These are phyloP conservation scores for Hyphodiscus hymeniophilus DNA, from an alignment of 495 filamentous ascomycete genomes.

Conservation along the genomic window DNA sequence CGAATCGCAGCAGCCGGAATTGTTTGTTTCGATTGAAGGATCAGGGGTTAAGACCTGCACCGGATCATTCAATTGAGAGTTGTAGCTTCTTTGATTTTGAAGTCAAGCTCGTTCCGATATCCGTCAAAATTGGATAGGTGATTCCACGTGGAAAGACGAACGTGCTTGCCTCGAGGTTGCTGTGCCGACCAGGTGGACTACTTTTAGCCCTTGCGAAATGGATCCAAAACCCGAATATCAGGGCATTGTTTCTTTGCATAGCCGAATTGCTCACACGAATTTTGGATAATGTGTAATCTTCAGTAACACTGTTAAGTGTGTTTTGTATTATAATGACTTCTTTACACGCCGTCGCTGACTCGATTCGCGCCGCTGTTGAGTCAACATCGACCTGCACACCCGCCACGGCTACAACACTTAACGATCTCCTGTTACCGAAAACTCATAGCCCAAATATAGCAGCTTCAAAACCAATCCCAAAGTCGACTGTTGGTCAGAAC, in stretches of 20 bases:
- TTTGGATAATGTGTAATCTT: slow-evolving; percentile 23
- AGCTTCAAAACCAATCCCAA: neutral
- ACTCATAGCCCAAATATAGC: neutral
- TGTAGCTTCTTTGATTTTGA: too few species aligned
- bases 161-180: slow-evolving; percentile 1
- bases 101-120: too few species aligned
- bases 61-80: too few species aligned
- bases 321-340: slow-evolving; percentile 35
- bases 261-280: neutral
- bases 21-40: too few species aligned
- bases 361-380: slow-evolving; percentile 41
- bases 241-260: too few species aligned
- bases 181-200: neutral
- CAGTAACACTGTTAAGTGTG: slow-evolving; percentile 8
- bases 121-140: too few species aligned
- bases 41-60: too few species aligned
- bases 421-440: slow-evolving; percentile 36
- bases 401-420: slow-evolving; percentile 37
- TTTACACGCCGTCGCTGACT: slow-evolving; percentile 32
- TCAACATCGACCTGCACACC: slow-evolving; percentile 46
- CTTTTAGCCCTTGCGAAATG: neutral
- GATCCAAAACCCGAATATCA: too few species aligned
- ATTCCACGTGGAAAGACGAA: too few species aligned
- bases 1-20: too few species aligned
- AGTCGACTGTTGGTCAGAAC: slow-evolving; percentile 8